Base-by-base conservation (phyloP, 2,329 filamentous ascomycete genomes). In the Taxawa tesnikishii region DNA sequence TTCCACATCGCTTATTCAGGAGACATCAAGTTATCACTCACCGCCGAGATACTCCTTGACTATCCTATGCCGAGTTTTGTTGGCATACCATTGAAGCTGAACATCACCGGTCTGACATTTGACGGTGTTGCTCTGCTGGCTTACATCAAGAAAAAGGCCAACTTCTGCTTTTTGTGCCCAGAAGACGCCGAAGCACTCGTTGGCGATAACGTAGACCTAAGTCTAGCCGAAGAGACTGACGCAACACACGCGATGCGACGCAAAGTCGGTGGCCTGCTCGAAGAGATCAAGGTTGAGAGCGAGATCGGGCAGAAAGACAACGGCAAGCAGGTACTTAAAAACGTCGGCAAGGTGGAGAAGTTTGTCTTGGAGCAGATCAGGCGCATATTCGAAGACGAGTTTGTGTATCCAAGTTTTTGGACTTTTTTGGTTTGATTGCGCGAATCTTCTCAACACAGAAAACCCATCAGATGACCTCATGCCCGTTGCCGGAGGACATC, bases 51-150 rank as follows among this genome's bases (percentile, higher is more conserved):
- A 26, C 66, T 96, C 18, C 75, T 98, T 19, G 90, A 98, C 58
- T 98, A 98, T 54, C 90, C 90, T 1, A 96, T 96, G 83, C 87
- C 87, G 25, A 93, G 83, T 61, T 98, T 98, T 49, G 88, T 96
- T 3, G 85, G 87, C 9, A 88, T 98, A 39, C 90, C 90, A 1
- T 70, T 98, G 28, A 88, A 90, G 55, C 68, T 98, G 15, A 94
- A 88, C 54, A 92, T 98, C 44, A 96, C 90, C 1, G 90, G 90
- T 0, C 60, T 98, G 38, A 85, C 82, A 0, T 98, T 98, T 58
- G 88, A 98, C 51, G 90, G 90, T 1, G 83, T 96, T 7, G 88
- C 87, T 1, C 83, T 96, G 28, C 59, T 94, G 36, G 90, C 90
- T 7, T 80, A 93, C 56, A 94, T 96, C 43, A 77, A 87, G 41